Percentiles rank a stretch among this genome's conserved stretches.
Evolutionary conservation across 2,329 filamentous ascomycete genomes (phyloP).

Genomic region (Colletotrichum sp.): DNA sequence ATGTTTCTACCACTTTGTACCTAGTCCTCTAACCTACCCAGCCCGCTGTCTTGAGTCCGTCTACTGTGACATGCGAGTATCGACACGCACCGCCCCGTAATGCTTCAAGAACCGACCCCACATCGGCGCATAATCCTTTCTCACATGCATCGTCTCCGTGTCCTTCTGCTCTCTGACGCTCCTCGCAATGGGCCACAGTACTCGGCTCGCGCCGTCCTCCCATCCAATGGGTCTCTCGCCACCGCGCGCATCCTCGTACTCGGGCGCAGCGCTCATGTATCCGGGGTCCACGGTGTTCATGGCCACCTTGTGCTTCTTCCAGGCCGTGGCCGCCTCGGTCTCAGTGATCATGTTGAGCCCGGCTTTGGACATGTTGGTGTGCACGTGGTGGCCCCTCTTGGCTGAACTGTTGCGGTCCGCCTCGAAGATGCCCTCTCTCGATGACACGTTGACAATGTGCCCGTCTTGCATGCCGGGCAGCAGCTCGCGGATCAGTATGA

Average conservation of each 20-base stretch:
- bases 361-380: constrained; percentile 45
- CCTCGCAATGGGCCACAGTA: constrained; percentile 35
- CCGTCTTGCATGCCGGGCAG: constrained; percentile 31
- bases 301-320: constrained; percentile 32
- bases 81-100: neutral
- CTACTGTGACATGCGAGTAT: neutral
- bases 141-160: too few species aligned
- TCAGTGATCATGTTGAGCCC: constrained; percentile 46
- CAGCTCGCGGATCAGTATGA: constrained; percentile 41
- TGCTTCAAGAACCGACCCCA: neutral
- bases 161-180: too few species aligned
- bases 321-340: constrained; percentile 35
- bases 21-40: too few species aligned
- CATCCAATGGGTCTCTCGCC: constrained; percentile 37
- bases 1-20: fast-evolving
- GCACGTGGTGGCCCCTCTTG: constrained; percentile 38
- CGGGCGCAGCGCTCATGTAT: constrained; percentile 40
- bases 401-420: constrained; percentile 1
- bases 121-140: neutral
- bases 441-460: constrained; percentile 39
- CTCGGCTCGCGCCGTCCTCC: constrained; percentile 40
- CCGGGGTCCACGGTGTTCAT: constrained; percentile 44
- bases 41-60: too few species aligned
- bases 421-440: constrained; percentile 40
- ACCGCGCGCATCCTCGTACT: constrained; percentile 26